These are phyloP conservation scores for Omphalotus olearius DNA, from an alignment of 1,284 basidiomycete genomes.

Conservation along the genomic window DNA sequence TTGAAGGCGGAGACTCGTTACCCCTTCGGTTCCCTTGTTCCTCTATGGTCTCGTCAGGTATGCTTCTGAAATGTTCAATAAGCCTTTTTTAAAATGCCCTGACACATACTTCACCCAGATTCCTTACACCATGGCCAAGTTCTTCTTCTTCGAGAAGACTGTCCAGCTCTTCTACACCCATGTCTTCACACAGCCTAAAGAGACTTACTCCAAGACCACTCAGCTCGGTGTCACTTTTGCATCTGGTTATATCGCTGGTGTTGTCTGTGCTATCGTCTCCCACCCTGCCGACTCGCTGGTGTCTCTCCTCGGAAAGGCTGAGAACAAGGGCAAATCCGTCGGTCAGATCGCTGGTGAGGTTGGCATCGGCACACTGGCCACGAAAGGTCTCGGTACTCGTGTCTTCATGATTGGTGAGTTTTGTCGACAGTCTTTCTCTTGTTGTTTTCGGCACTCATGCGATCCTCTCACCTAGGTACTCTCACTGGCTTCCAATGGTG, in stretches of 20 bases:
- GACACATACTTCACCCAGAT: constrained; percentile 40
- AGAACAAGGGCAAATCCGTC: constrained; percentile 72
- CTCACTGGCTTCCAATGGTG: constrained; percentile 87
- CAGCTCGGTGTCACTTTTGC: constrained; percentile 79
- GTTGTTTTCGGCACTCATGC: background rate
- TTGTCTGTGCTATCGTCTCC: constrained; percentile 79
- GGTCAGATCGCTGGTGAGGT: constrained; percentile 67
- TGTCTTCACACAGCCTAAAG: constrained; percentile 71
- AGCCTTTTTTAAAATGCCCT: background rate
- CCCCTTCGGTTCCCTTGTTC: constrained; percentile 77
- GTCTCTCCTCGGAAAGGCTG: constrained; percentile 72
- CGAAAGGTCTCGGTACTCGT: constrained; percentile 78
- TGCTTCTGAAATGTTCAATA: constrained; percentile 14
- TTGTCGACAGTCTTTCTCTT: background rate
- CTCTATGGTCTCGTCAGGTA: constrained; percentile 82
- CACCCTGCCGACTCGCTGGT: constrained; percentile 80
- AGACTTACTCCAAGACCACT: constrained; percentile 63
- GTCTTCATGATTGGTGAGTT: constrained; percentile 35
- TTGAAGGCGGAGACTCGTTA: constrained; percentile 67
- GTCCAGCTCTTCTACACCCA: constrained; percentile 73
- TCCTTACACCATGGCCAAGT: constrained; percentile 87
- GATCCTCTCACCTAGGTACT: constrained; percentile 38
- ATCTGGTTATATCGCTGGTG: constrained; percentile 80
- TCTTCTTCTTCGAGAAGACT: constrained; percentile 82
- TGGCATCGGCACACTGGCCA: constrained; percentile 56